Percentiles rank a stretch among this genome's conserved stretches.
phyloP scores from a whole-genome alignment of 75 land plant species.

The Pinus albicaulis region DNA sequence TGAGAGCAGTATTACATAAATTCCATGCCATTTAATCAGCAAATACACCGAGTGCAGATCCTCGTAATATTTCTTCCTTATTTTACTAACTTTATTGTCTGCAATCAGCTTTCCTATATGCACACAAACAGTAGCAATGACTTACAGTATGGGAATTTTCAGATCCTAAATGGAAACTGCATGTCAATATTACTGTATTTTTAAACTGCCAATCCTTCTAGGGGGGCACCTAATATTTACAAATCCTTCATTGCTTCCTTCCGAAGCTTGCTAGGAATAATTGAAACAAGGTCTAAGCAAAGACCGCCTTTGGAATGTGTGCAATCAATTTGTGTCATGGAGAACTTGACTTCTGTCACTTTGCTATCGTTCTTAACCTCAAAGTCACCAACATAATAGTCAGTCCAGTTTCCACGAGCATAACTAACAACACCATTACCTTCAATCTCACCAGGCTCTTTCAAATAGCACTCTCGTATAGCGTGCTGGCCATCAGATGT shows the following conservation, averaged over 20 bases:
- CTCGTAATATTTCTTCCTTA: too few relatives aligned
- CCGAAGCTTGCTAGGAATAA: constrained; percentile 32
- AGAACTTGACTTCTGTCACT: constrained; percentile 45
- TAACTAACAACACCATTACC: constrained; percentile 11
- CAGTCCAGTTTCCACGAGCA: constrained; percentile 59
- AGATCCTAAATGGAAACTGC: too few relatives aligned
- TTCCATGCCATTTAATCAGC: too few relatives aligned
- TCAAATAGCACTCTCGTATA: constrained; percentile 42
- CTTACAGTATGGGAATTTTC: too few relatives aligned
- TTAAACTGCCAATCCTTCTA: too few relatives aligned
- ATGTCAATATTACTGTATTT: too few relatives aligned
- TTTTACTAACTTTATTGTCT: too few relatives aligned
- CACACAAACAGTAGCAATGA: too few relatives aligned
- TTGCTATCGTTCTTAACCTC: constrained; percentile 34
- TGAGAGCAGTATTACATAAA: too few relatives aligned
- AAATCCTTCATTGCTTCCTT: neutral
- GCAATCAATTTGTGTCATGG: constrained; percentile 77
- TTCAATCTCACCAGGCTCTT: constrained; percentile 35
- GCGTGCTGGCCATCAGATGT: constrained; percentile 72
- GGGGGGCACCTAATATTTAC: neutral
- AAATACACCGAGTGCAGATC: too few relatives aligned
- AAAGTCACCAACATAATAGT: constrained; percentile 63
- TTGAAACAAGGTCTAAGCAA: constrained; percentile 61
- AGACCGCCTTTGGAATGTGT: constrained; percentile 82
- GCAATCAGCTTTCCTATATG: too few relatives aligned